Evolutionary conservation across 768 basidiomycete genomes (phyloP).

Genomic region (Lactarius deliciosus): DNA sequence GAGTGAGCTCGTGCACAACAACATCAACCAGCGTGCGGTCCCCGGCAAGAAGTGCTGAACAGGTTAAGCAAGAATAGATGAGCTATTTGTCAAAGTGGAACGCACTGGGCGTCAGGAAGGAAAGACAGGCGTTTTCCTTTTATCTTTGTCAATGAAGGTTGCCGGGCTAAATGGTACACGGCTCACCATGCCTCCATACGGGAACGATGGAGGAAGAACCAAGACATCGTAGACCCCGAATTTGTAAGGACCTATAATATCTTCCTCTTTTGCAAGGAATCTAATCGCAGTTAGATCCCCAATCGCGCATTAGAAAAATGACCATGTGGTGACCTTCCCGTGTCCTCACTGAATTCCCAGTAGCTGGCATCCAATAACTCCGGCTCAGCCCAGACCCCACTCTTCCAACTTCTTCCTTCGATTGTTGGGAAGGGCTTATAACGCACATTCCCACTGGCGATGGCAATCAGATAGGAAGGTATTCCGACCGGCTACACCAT

Average conservation of each 20-base stretch:
- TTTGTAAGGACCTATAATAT: conserved; percentile 68
- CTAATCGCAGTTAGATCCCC: conserved; percentile 39
- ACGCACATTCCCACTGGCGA: conserved; percentile 79
- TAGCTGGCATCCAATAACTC: conserved; percentile 71
- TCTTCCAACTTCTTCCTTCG: conserved; percentile 70
- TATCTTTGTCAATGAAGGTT: conserved; percentile 17
- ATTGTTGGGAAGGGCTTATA: conserved; percentile 64
- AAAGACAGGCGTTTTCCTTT: conserved; percentile 86
- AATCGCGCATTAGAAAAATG: background rate
- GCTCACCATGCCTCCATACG: conserved; percentile 85
- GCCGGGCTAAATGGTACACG: background rate
- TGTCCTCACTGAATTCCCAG: conserved; percentile 90
- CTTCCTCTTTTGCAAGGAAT: conserved; percentile 75
- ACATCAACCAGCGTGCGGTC: conserved; percentile 88
- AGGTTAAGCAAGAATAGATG: conserved; percentile 8
- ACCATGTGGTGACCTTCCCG: conserved; percentile 53
- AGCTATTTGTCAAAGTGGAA: background rate
- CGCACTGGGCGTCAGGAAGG: conserved; percentile 86
- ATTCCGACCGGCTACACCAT: conserved; percentile 70
- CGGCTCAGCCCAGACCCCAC: conserved; percentile 91
- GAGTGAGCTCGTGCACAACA: conserved; percentile 81
- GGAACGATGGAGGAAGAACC: conserved; percentile 88
- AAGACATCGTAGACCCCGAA: conserved; percentile 91
- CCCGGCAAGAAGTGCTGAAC: conserved; percentile 74
- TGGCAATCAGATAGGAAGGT: conserved; percentile 89